Conservation (phyloP, 306 rosid species). For the Herpetospermum pedunculosum region DNA sequence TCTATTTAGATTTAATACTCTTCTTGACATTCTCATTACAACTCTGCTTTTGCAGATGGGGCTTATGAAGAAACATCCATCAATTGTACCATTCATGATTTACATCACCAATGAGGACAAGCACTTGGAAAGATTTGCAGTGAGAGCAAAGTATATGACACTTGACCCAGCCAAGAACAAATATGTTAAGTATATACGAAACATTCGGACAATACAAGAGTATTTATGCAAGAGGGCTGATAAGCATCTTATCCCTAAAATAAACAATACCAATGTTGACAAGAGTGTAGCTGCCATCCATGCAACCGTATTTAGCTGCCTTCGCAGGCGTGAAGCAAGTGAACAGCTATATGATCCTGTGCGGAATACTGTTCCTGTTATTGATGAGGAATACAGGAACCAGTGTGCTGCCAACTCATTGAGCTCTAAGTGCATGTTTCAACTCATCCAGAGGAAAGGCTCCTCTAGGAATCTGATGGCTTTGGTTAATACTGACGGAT, state of each 20-base stretch:
- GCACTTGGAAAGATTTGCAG: constrained; percentile 97
- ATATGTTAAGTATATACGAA: constrained; percentile 88
- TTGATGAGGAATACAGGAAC: constrained; percentile 87
- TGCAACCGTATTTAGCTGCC: constrained; percentile 93
- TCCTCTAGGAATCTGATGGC: constrained; percentile 93
- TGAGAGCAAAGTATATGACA: constrained; percentile 97
- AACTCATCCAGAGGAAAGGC: constrained; percentile 85
- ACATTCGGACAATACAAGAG: constrained; percentile 94
- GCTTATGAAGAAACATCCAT: constrained; percentile 96
- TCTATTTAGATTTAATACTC: background rate
- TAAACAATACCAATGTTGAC: constrained; percentile 95
- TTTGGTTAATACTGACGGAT: constrained; percentile 78
- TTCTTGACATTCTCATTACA: background rate
- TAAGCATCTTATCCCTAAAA: constrained; percentile 95
- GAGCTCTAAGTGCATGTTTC: constrained; percentile 94
- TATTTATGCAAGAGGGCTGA: constrained; percentile 95
- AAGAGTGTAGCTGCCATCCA: constrained; percentile 98
- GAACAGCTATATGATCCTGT: constrained; percentile 69
- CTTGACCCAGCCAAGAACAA: constrained; percentile 93
- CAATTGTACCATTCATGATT: constrained; percentile 91
- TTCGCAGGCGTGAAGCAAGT: constrained; percentile 80
- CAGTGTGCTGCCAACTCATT: constrained; percentile 82
- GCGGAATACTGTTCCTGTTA: constrained; percentile 64
- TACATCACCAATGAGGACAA: constrained; percentile 90
- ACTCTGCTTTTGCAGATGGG: constrained; percentile 62